Percentiles rank a stretch among this genome's conserved stretches.
phyloP scores from a whole-genome alignment of 495 filamentous ascomycete genomes.

The Penicillium roqueforti region DNA sequence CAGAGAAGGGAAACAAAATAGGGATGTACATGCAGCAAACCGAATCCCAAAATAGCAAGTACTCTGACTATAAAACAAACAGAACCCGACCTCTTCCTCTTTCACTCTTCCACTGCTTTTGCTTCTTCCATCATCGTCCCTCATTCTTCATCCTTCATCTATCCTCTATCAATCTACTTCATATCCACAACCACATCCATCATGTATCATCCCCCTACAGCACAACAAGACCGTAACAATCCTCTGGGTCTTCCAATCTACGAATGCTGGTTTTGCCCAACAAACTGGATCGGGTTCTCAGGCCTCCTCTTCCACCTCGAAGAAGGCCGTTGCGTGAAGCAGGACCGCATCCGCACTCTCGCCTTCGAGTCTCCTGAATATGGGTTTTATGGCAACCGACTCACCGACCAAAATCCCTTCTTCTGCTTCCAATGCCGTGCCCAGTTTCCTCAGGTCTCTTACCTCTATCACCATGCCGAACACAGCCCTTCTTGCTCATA shows the following conservation, averaged over 20 bases:
- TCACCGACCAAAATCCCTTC: not conserved
- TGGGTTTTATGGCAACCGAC: not conserved
- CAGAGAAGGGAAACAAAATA: too few species aligned
- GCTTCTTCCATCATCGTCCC: not conserved
- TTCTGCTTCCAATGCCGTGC: not conserved
- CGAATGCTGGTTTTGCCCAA: slow-evolving; percentile 6
- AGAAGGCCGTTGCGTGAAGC: not conserved
- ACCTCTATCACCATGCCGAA: not conserved
- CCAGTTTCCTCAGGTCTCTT: not conserved
- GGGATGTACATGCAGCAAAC: too few species aligned
- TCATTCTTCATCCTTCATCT: not conserved
- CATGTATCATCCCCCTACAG: not conserved
- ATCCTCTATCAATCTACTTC: too few species aligned
- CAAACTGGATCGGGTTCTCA: not conserved
- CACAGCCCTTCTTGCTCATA: not conserved
- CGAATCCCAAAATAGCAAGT: too few species aligned
- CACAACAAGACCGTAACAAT: not conserved
- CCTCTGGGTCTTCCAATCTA: not conserved
- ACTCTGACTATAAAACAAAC: too few species aligned
- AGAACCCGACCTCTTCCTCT: too few species aligned
- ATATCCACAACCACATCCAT: not conserved
- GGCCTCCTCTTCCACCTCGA: slow-evolving; percentile 1
- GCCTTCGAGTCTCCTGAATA: slow-evolving; percentile 2
- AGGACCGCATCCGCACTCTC: not conserved
- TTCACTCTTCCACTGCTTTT: too few species aligned